These are phyloP conservation scores for Thermomucor indicae-seudaticae DNA, from an alignment of 371 early-diverging fungal species.

Conservation along the genomic window DNA sequence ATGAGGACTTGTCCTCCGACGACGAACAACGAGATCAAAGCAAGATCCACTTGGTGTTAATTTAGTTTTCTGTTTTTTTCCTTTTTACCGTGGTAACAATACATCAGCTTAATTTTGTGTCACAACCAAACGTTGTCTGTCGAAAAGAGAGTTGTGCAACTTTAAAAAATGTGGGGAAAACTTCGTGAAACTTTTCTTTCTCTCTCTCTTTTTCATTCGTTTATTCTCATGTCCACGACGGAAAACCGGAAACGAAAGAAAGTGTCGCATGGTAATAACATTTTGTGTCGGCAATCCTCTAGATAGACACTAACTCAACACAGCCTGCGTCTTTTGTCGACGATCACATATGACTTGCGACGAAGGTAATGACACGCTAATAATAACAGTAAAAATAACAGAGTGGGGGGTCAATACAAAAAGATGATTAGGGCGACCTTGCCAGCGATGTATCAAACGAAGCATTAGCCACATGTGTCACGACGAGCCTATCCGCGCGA, in stretches of 20 bases:
- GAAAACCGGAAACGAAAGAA: slow-evolving; percentile 11
- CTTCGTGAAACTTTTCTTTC: not conserved
- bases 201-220: not conserved
- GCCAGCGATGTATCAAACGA: slow-evolving; percentile 87
- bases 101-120: no score
- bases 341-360: slow-evolving; percentile 83
- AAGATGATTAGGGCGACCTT: slow-evolving; percentile 80
- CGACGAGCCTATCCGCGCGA: slow-evolving; percentile 31
- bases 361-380: slow-evolving; percentile 36
- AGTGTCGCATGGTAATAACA: slow-evolving; percentile 6
- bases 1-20: no score
- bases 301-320: not conserved
- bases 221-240: slow-evolving; percentile 6
- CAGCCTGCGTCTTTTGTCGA: slow-evolving; percentile 76
- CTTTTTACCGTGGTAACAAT: no score
- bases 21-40: no score
- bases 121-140: no score
- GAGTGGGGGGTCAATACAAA: no score
- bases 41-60: no score
- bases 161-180: no score
- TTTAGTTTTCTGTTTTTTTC: no score
- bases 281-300: not conserved
- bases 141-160: no score
- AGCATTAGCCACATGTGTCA: slow-evolving; percentile 86
- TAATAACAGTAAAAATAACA: slow-evolving; percentile 18